These are phyloP conservation scores for Orbilia blumenaviensis DNA, from an alignment of 2,329 filamentous ascomycete species.

Conservation along the genomic window DNA sequence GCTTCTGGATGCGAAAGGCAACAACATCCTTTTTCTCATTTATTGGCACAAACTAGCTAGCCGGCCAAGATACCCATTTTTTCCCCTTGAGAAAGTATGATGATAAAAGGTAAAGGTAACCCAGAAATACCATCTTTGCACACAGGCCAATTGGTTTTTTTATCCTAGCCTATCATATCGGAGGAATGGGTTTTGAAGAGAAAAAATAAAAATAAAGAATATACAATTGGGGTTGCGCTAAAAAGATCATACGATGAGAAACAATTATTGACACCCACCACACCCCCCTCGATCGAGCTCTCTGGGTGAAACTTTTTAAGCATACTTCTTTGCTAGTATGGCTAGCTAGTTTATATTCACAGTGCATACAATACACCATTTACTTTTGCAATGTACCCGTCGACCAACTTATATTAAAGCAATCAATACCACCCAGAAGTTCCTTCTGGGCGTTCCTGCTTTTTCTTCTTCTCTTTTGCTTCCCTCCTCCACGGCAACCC, in stretches of 20 bases:
- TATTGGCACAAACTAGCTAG: conserved; percentile 6
- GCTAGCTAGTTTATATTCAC: too few relatives aligned
- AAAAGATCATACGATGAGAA: conserved; percentile 42
- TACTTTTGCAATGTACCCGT: background rate
- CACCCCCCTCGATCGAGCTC: background rate
- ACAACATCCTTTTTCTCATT: conserved; percentile 42
- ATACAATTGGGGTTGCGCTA: too few relatives aligned
- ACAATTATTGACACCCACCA: too few relatives aligned
- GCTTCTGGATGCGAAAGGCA: conserved; percentile 49
- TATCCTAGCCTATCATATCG: background rate
- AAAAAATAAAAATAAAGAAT: conserved; percentile 3
- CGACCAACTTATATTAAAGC: conserved; percentile 33
- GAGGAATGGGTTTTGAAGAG: background rate
- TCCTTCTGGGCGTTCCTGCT: conserved; percentile 16
- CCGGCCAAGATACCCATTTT: conserved; percentile 10
- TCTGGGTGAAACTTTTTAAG: conserved; percentile 1
- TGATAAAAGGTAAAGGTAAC: conserved; percentile 36
- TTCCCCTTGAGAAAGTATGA: too few relatives aligned
- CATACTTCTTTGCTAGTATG: background rate
- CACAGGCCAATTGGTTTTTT: conserved; percentile 19
- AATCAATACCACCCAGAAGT: conserved; percentile 22
- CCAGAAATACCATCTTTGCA: conserved; percentile 32
- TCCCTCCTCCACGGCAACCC: too few relatives aligned
- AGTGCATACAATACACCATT: background rate
- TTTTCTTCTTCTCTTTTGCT: background rate